Base-by-base conservation (phyloP, 148 eudicot species). In the Linanthus parryae region DNA sequence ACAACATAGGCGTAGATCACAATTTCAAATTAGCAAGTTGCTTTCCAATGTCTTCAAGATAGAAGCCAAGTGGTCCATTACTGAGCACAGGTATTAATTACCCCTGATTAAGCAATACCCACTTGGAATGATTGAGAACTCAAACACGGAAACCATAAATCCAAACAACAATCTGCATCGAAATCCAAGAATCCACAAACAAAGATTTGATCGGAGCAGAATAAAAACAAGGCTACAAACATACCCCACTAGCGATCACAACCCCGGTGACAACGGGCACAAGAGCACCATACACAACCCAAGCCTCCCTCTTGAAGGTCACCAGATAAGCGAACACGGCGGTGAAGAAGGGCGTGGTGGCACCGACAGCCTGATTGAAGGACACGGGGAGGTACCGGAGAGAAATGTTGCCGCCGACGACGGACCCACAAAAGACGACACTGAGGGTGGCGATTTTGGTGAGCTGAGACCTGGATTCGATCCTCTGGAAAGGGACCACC, bases 331-430 rank as follows among this genome's bases (percentile, higher is more conserved):
- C 98, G 57, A 91, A 91, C 54, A 91, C 37, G 3, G 98, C 96
- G 2, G 98, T 91, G 54, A 91, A 91, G 48, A 91, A 91, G 18
- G 98, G 98, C n/a, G 98, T 91, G 18, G 98, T 91, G 4, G 98
- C 98, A 46, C 98, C 98, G 2, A 91, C 89, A 40, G 98, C 98
- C 68, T 91, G 98, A 72, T 91, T 91, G 56, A 91, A 91, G 0
- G 94, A 83, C 25, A 91, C 98, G 19, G 95, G 94, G 2, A 91
- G 55, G 33, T 70, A 91, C 40, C 78, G 73, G 2, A 91, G 62
- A 0, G 98, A 91, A 19, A 87, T 64, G 51, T 90, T 90, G 1
- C 97, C 97, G 44, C 95, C 95, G n/a, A 90, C 97, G 48, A 90
- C 95, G 12, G 98, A 91, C 56, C 63, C 89, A 71, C 98, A 91